Evolutionary conservation across 306 rosid species (phyloP).

Genomic region (Cicer arietinum): DNA sequence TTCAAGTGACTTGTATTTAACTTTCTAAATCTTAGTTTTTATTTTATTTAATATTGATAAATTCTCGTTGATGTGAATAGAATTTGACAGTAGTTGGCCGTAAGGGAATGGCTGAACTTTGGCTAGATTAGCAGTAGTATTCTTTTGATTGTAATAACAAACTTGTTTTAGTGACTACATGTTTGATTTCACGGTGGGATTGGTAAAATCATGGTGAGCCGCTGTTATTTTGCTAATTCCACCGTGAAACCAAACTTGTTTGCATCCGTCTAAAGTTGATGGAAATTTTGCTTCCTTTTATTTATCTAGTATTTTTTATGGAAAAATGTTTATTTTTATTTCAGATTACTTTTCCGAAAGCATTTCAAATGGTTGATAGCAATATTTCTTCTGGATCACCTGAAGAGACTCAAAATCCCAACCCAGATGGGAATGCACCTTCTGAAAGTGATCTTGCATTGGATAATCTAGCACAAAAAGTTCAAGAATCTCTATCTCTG

Average conservation of each 20-base stretch:
- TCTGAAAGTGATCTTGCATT: slow-evolving; percentile 62
- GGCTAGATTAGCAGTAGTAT: not conserved
- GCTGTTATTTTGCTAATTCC: too few species aligned
- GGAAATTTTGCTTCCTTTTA: slow-evolving; percentile 2
- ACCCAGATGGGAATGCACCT: slow-evolving; percentile 68
- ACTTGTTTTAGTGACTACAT: not conserved
- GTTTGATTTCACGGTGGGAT: too few species aligned
- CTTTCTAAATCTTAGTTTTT: slow-evolving; percentile 12
- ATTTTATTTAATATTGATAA: slow-evolving; percentile 3
- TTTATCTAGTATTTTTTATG: not conserved
- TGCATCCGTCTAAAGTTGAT: not conserved
- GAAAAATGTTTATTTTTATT: slow-evolving; percentile 25
- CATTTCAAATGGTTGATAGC: slow-evolving; percentile 68
- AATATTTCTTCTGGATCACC: slow-evolving; percentile 61
- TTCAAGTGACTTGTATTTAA: slow-evolving; percentile 37
- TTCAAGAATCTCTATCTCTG: slow-evolving; percentile 77
- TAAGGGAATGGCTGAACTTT: not conserved
- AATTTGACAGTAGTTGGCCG: slow-evolving; percentile 1
- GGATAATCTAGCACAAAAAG: slow-evolving; percentile 60
- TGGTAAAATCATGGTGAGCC: too few species aligned
- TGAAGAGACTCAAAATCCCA: slow-evolving; percentile 67
- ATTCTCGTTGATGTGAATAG: slow-evolving; percentile 21
- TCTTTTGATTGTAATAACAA: not conserved
- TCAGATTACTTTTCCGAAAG: slow-evolving; percentile 38
- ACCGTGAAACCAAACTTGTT: too few species aligned